Conservation (phyloP, 805 yeast species). For the Trichomonascus vanleenenianus region DNA sequence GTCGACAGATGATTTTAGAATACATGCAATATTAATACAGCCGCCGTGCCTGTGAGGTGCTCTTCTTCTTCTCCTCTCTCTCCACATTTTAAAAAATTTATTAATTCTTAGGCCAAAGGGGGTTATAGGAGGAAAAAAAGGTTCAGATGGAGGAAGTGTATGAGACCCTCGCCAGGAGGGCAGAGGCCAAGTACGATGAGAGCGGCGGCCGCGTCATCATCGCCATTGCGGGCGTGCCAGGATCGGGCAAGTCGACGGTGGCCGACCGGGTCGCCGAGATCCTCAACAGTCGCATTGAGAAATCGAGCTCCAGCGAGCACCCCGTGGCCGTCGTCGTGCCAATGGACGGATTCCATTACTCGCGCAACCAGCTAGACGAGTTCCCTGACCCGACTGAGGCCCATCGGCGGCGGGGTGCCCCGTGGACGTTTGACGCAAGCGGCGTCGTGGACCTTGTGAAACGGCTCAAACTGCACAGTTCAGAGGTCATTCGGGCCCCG, state of each 20-base stretch:
- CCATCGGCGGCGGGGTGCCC: constrained; percentile 67
- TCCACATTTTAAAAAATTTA: too few species aligned
- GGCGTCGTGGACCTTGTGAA: constrained; percentile 33
- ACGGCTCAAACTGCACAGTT: constrained; percentile 20
- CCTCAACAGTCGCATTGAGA: constrained; percentile 27
- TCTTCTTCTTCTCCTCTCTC: too few species aligned
- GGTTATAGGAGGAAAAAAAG: neutral
- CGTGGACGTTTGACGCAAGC: constrained; percentile 70
- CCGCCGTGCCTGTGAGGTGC: too few species aligned
- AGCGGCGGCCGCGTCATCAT: constrained; percentile 38
- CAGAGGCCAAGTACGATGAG: neutral
- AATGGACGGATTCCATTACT: constrained; percentile 75
- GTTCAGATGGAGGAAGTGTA: constrained; percentile 1
- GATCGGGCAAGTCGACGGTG: constrained; percentile 75
- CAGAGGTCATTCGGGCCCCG: constrained; percentile 35
- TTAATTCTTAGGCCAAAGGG: too few species aligned
- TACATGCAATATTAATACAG: too few species aligned
- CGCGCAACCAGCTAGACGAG: constrained; percentile 38
- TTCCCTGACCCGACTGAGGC: constrained; percentile 54
- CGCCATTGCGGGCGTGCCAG: constrained; percentile 70
- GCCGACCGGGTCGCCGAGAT: constrained; percentile 39
- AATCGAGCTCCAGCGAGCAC: constrained; percentile 5
- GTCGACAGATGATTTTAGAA: too few species aligned
- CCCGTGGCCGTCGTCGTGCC: constrained; percentile 35
- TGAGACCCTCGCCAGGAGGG: neutral